These are phyloP conservation scores for Auriculariales sp. DNA, from an alignment of 768 basidiomycete genomes.

Conservation along the genomic window DNA sequence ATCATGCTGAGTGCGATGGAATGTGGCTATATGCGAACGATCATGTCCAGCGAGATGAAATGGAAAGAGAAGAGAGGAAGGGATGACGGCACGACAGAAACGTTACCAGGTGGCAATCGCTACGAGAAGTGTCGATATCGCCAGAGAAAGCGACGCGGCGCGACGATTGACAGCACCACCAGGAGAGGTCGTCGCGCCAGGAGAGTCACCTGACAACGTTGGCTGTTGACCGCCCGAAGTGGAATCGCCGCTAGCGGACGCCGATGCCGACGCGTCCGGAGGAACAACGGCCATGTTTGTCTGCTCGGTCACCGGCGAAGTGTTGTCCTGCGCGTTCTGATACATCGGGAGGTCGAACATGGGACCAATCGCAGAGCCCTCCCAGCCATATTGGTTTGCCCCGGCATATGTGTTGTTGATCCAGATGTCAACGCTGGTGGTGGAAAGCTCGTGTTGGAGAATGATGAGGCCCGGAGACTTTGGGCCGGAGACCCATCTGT, in stretches of 20 bases:
- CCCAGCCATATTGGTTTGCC: neutral
- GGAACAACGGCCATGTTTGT: neutral
- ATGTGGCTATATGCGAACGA: too few species aligned
- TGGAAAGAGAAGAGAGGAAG: too few species aligned
- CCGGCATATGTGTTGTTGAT: slow-evolving; percentile 22
- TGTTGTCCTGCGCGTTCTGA: neutral
- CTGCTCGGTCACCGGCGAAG: neutral
- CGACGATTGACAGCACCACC: too few species aligned
- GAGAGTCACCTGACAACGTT: too few species aligned
- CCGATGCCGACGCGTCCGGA: neutral
- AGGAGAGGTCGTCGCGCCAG: too few species aligned
- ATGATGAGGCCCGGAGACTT: slow-evolving; percentile 70
- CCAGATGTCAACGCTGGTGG: slow-evolving; percentile 49
- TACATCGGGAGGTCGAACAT: neutral
- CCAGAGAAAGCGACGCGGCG: too few species aligned
- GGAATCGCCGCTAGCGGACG: slow-evolving; percentile 10
- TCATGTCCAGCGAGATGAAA: too few species aligned
- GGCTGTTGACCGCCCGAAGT: too few species aligned
- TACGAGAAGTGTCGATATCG: too few species aligned
- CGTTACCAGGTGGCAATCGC: too few species aligned
- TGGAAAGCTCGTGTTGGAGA: slow-evolving; percentile 70
- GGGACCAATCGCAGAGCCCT: neutral
- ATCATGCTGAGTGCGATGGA: too few species aligned
- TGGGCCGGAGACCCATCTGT: slow-evolving; percentile 34
- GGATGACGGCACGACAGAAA: too few species aligned